Evolutionary conservation across 371 early-diverging fungal genomes (phyloP).

Genomic region (Umbelopsis sp.): DNA sequence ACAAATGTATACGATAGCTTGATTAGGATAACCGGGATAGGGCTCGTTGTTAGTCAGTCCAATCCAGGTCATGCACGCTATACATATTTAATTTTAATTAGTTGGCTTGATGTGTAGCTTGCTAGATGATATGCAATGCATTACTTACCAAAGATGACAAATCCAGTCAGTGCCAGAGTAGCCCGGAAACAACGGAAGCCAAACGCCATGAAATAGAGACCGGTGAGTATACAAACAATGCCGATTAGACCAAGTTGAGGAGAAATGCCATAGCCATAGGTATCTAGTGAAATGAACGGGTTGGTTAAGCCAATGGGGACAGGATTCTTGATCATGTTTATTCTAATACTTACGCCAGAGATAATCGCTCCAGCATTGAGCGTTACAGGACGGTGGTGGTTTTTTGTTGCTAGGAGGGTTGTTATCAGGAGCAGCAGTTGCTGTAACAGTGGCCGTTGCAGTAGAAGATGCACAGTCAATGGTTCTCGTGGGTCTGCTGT

Average conservation of each 20-base stretch:
- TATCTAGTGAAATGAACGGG: constrained; percentile 28
- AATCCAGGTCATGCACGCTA: constrained; percentile 54
- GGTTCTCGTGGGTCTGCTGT: constrained; percentile 42
- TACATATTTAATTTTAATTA: background rate
- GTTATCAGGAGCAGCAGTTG: constrained; percentile 20
- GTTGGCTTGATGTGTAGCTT: background rate
- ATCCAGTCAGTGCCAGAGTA: constrained; percentile 47
- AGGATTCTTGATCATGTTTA: background rate
- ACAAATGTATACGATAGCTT: constrained; percentile 44
- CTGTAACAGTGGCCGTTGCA: constrained; percentile 33
- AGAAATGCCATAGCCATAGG: constrained; percentile 45
- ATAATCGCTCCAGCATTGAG: constrained; percentile 47
- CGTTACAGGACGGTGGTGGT: constrained; percentile 26
- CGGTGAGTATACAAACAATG: constrained; percentile 39
- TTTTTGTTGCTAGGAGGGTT: constrained; percentile 19
- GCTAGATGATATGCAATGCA: background rate
- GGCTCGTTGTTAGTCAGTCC: constrained; percentile 56
- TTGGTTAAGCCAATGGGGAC: background rate
- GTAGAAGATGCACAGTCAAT: constrained; percentile 38
- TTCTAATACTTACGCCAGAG: constrained; percentile 41
- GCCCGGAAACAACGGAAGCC: constrained; percentile 50
- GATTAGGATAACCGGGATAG: constrained; percentile 40
- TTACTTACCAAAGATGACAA: constrained; percentile 53
- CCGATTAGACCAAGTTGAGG: constrained; percentile 49
- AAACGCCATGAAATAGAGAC: constrained; percentile 42